Evolutionary conservation across 139 green algal species (phyloP), one percentile per base, ranked within the genome.

Genomic region (Tetradesmus obliquus): DNA sequence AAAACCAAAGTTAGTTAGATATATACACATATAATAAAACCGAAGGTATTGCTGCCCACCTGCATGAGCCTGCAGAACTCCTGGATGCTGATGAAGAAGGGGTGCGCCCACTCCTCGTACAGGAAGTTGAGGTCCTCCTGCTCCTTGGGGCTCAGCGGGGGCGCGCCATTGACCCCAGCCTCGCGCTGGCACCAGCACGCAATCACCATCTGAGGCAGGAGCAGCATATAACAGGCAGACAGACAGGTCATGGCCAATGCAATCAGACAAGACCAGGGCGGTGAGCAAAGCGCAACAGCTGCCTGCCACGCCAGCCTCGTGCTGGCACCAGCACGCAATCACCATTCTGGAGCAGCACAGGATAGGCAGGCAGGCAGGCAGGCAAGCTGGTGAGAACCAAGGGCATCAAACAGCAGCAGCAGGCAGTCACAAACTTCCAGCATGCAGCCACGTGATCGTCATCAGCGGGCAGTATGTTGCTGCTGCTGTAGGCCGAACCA

Each of bases 71-170:
- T 95, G 1, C 92, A 96, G 89, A 98, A 99, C 94, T 99, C 97
- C 92, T 99, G 92, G 66, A 97, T 97, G 76, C 95, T 98, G 88
- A 99, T 97, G 95, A 99, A 99, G 96, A 97, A 99, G 69, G 98
- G 98, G 93, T 99, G 98, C 24, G 98, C 97, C 97, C 97, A 99
- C 94, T 99, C 98, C 51, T 99, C 97, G 83, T 99, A 99, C 92
- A 99, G 92, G 93, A 99, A 99, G 88, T 97, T 92, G 72, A 99
- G 95, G 53, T 97, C 92, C 19, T 92, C 90, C 91, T 95, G 97
- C 12, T 99, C 98, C 24, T 95, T 57, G 22, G 93, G 54, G 24
- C 93, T 98, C 90, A 99, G 96, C 0, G 95, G 93, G n/a, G n/a
- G 69, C 3, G 69, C 89, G 20, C 85, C 87, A 19, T 76, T 93